These are phyloP conservation scores for Bertia moriformis DNA, from an alignment of 2,329 filamentous ascomycete genomes.

Conservation along the genomic window DNA sequence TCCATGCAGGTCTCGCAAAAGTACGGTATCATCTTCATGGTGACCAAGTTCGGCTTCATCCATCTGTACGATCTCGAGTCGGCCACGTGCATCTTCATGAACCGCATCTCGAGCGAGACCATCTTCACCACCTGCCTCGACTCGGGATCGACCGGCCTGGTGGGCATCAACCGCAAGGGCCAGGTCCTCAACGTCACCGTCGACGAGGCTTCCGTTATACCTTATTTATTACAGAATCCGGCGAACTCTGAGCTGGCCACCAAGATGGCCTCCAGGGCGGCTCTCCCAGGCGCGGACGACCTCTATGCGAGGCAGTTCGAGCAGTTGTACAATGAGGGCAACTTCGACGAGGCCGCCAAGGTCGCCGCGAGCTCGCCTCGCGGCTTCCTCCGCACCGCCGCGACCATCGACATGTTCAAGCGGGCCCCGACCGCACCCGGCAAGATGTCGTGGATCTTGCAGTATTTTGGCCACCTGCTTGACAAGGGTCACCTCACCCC, in stretches of 20 bases:
- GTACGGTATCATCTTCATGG: conserved; percentile 91
- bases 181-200: conserved; percentile 90
- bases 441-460: conserved; percentile 83
- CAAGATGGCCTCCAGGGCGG: conserved; percentile 87
- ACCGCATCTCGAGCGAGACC: conserved; percentile 96
- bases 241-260: conserved; percentile 87
- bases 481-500: conserved; percentile 92
- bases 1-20: conserved; percentile 93
- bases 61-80: conserved; percentile 96
- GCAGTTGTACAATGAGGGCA: conserved; percentile 63
- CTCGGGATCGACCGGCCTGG: conserved; percentile 71
- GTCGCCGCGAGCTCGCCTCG: conserved; percentile 91
- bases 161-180: conserved; percentile 93
- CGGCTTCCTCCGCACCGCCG: conserved; percentile 82
- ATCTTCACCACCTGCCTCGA: conserved; percentile 91
- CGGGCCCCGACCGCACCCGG: conserved; percentile 60
- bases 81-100: conserved; percentile 95
- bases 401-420: conserved; percentile 96
- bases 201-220: conserved; percentile 80
- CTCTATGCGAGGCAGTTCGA: conserved; percentile 90
- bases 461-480: conserved; percentile 93
- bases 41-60: conserved; percentile 98
- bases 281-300: conserved; percentile 83
- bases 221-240: conserved; percentile 90
- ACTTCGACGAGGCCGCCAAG: conserved; percentile 81